Evolutionary conservation across 164 flowering plant genomes (phyloP).

Genomic region (Annona cherimola): DNA sequence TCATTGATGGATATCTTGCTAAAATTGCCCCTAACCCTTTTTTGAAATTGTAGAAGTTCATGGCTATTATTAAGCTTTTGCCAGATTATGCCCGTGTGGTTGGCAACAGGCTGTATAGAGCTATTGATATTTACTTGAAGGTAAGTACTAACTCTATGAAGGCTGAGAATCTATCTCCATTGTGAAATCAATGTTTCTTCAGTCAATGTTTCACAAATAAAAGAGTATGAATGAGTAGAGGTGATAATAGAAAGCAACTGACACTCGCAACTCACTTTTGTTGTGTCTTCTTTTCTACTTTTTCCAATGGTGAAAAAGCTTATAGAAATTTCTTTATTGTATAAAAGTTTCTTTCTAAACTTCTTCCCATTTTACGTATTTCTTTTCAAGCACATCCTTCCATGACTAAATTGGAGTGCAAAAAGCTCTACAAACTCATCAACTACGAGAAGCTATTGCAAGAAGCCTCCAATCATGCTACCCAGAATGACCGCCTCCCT

Average conservation of each 20-base stretch:
- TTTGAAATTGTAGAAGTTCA: conserved; percentile 47
- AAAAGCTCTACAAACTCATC: conserved; percentile 58
- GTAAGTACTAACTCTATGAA: conserved; percentile 20
- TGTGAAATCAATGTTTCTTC: too few relatives aligned
- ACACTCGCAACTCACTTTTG: too few relatives aligned
- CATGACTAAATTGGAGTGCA: conserved; percentile 46
- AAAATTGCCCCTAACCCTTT: conserved; percentile 40
- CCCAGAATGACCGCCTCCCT: conserved; percentile 80
- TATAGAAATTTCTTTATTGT: too few relatives aligned
- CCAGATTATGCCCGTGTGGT: conserved; percentile 72
- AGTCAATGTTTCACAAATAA: too few relatives aligned
- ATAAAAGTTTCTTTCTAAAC: too few relatives aligned
- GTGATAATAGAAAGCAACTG: too few relatives aligned
- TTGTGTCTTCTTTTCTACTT: too few relatives aligned
- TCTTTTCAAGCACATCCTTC: conserved; percentile 54
- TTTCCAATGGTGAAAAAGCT: too few relatives aligned
- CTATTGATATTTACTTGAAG: conserved; percentile 69
- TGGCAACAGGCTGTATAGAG: conserved; percentile 73
- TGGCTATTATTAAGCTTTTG: conserved; percentile 47
- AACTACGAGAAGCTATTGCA: conserved; percentile 77
- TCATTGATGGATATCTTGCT: conserved; percentile 41
- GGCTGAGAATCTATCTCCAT: too few relatives aligned
- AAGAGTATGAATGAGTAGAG: too few relatives aligned
- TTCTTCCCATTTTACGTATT: not conserved
- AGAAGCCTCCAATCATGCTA: conserved; percentile 72